These are phyloP conservation scores for Pyrenula aspistea DNA, from an alignment of 495 filamentous ascomycete genomes.

Conservation along the genomic window DNA sequence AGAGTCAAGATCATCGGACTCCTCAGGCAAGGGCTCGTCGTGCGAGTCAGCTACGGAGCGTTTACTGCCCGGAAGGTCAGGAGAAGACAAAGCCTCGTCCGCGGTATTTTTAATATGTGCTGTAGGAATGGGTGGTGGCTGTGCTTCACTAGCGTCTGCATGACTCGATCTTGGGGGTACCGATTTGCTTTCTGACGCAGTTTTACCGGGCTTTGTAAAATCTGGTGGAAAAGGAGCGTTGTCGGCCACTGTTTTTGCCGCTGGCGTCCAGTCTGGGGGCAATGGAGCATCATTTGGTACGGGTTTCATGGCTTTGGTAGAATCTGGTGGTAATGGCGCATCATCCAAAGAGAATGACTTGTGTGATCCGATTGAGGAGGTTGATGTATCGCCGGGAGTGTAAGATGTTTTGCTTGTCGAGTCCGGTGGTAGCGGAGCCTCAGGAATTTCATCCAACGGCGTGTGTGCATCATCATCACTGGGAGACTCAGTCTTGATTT, in stretches of 20 bases:
- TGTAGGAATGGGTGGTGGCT: constrained; percentile 7
- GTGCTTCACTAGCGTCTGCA: constrained; percentile 4
- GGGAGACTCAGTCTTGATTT: constrained; percentile 16
- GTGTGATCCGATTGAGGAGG: constrained; percentile 46
- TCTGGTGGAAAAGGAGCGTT: constrained; percentile 25
- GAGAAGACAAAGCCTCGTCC: no score
- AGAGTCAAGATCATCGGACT: constrained; percentile 15
- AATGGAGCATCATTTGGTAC: constrained; percentile 22
- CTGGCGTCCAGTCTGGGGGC: constrained; percentile 28
- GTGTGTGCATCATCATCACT: constrained; percentile 9
- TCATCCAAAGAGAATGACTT: constrained; percentile 26
- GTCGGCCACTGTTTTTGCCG: constrained; percentile 16
- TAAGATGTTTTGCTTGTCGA: constrained; percentile 57
- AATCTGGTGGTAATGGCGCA: constrained; percentile 52
- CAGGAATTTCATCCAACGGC: constrained; percentile 7
- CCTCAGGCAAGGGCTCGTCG: constrained; percentile 16
- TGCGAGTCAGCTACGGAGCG: constrained; percentile 10
- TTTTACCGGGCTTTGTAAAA: constrained; percentile 5
- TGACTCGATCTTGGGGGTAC: constrained; percentile 1
- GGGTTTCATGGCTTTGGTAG: constrained; percentile 19
- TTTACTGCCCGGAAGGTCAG: no score
- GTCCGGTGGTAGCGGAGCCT: constrained; percentile 65
- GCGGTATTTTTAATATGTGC: constrained; percentile 5
- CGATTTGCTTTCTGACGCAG: constrained; percentile 7
- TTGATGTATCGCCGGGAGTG: constrained; percentile 53